Evolutionary conservation across 1,284 basidiomycete species (phyloP).

Genomic region (Tilletia indica): DNA sequence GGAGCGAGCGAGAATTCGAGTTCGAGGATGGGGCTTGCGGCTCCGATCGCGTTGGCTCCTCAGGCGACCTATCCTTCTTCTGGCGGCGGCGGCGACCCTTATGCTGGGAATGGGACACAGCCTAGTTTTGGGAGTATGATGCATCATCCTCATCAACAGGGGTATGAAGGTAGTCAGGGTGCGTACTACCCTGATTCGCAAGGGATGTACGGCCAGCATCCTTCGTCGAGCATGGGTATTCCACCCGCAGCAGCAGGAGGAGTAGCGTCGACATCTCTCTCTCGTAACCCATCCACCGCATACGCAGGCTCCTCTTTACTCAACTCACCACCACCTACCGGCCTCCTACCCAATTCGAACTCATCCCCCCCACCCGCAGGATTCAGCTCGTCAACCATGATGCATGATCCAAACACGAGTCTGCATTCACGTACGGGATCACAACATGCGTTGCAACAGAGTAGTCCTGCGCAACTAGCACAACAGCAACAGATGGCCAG

Average conservation of each 20-base stretch:
- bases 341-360: background rate
- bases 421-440: conserved; percentile 3
- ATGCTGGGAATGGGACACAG: background rate
- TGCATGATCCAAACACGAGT: background rate
- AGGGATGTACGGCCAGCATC: too few relatives aligned
- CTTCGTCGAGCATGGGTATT: too few relatives aligned
- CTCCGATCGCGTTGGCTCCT: background rate
- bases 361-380: conserved; percentile 7
- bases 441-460: background rate
- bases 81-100: too few relatives aligned
- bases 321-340: conserved; percentile 8
- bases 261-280: background rate
- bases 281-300: background rate
- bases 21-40: background rate
- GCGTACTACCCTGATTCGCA: background rate
- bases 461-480: background rate
- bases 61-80: too few relatives aligned
- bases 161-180: background rate
- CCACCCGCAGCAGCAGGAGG: too few relatives aligned
- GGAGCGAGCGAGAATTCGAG: too few relatives aligned
- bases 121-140: conserved; percentile 11
- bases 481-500: too few relatives aligned
- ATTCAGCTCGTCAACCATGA: conserved; percentile 15
- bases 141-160: background rate
- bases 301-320: conserved; percentile 12